Evolutionary conservation across 2,329 filamentous ascomycete species (phyloP), one percentile per base, ranked within the genome.

Genomic region (Ramularia endophylla): DNA sequence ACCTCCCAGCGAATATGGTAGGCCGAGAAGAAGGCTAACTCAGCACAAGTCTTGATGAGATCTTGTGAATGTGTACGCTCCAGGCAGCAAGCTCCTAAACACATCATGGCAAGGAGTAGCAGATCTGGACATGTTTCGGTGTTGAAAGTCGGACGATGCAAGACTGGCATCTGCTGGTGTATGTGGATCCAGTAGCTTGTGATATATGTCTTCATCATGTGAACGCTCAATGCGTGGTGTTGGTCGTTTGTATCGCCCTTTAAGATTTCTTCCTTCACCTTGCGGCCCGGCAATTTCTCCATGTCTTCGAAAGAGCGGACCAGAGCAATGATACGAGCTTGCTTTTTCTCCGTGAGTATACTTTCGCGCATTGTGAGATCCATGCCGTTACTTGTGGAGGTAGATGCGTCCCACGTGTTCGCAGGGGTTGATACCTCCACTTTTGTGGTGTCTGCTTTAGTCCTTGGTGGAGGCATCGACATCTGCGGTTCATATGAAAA

Each of bases 1-100:
- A 95, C 85, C 62, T 94, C 86, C 87, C 89, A 95, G 41, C 92
- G 78, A n/a, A 95, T 69, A 65, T 95, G 87, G 81, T 86, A 92
- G 1, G 87, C 88, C 25, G 95, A 67, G 56, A 97, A 95, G 60
- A 89, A 90, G 17, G 89, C 87, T 16, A 97, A 69, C 51, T 89
- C 80, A 1, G 86, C 81, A n/a, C 85, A 87, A 12, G 80, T 78
- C 55, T 84, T 78, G 5, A 84, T 88, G 2, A 85, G 71, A 41
- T 83, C 78, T 19, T 78, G 74, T 0, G 85, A 83, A 59, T 94
- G 83, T 1, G 79, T 81, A 59, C 87, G 87, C 58, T 95, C 89
- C 28, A 97, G 68, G 48, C 87, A 94, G 2, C 87, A 86, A 4
- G 89, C 90, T 5, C 92, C 92, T 47, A 97, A 88, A 5, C 87